Evolutionary conservation across 169 alveolate genomes (phyloP).

Genomic region (Eimeria sp.): DNA sequence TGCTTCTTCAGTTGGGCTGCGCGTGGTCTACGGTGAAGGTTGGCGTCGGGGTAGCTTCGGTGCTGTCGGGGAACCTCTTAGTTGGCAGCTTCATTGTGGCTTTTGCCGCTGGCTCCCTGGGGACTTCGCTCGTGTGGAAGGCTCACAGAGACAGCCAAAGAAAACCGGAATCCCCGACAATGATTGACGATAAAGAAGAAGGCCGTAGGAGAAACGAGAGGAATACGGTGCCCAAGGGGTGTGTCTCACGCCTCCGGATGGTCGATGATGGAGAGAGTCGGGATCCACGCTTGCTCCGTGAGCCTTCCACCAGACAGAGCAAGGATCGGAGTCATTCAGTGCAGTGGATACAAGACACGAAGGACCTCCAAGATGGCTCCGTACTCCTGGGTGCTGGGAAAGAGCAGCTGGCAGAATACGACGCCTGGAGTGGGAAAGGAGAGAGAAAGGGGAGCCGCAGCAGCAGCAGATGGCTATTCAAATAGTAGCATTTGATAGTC

Average conservation of each 20-base stretch:
- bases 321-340: not conserved
- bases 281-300: not conserved
- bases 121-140: slow-evolving; percentile 66
- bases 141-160: slow-evolving; percentile 44
- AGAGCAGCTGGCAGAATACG: slow-evolving; percentile 16
- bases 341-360: not conserved
- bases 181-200: not conserved
- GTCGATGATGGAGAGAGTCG: not conserved
- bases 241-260: not conserved
- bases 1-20: slow-evolving; percentile 67
- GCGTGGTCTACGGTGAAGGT: slow-evolving; percentile 77
- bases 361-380: not conserved
- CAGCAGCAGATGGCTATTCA: not conserved
- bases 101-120: slow-evolving; percentile 67
- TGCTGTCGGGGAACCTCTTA: slow-evolving; percentile 38
- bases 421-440: slow-evolving; percentile 44
- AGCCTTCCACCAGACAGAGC: not conserved
- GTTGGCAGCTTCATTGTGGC: slow-evolving; percentile 59
- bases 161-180: not conserved
- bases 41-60: slow-evolving; percentile 51
- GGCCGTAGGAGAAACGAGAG: not conserved
- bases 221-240: not conserved
- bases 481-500: not conserved
- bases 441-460: not conserved
- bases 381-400: not conserved